Evolutionary conservation across 768 basidiomycete genomes (phyloP).

Genomic region (Fistulinella prunicolor): DNA sequence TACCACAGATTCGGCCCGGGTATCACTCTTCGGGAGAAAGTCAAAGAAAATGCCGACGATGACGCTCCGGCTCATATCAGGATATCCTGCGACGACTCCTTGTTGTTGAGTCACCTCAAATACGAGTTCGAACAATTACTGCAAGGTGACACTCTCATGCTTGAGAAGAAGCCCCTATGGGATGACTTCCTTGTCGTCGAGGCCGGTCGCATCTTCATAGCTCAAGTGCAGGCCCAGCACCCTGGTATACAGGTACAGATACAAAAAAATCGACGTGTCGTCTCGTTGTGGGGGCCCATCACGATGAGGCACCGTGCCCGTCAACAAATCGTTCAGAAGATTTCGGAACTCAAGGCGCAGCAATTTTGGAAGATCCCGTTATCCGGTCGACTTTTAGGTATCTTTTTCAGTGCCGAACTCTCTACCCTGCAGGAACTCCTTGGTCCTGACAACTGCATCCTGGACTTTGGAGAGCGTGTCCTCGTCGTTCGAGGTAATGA

Average conservation of each 20-base stretch:
- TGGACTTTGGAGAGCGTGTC: slow-evolving; percentile 42
- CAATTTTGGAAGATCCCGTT: slow-evolving; percentile 46
- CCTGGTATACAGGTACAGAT: slow-evolving; percentile 43
- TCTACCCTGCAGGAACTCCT: slow-evolving; percentile 43
- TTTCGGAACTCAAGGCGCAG: slow-evolving; percentile 42
- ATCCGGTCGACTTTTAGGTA: slow-evolving; percentile 41
- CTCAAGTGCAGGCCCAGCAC: slow-evolving; percentile 38
- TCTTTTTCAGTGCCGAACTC: slow-evolving; percentile 48
- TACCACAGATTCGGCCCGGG: slow-evolving; percentile 27
- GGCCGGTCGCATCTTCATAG: slow-evolving; percentile 45
- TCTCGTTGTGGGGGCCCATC: slow-evolving; percentile 56
- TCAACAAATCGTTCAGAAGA: slow-evolving; percentile 44
- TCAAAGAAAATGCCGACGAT: slow-evolving; percentile 7
- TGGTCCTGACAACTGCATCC: slow-evolving; percentile 54
- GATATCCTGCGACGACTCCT: slow-evolving; percentile 48
- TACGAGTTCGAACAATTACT: slow-evolving; percentile 57
- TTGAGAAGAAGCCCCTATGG: slow-evolving; percentile 57
- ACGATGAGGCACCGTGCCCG: slow-evolving; percentile 40
- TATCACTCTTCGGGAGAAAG: slow-evolving; percentile 30
- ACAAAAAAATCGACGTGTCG: slow-evolving; percentile 38
- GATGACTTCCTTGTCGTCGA: slow-evolving; percentile 54
- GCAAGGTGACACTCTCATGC: slow-evolving; percentile 55
- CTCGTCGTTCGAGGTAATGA: slow-evolving; percentile 60
- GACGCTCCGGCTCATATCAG: slow-evolving; percentile 37
- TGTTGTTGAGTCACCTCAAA: slow-evolving; percentile 55